Percentiles rank a stretch among this genome's conserved stretches.
phyloP scores from a whole-genome alignment of 2,329 filamentous ascomycete species.

The Colletotrichum sublineola region DNA sequence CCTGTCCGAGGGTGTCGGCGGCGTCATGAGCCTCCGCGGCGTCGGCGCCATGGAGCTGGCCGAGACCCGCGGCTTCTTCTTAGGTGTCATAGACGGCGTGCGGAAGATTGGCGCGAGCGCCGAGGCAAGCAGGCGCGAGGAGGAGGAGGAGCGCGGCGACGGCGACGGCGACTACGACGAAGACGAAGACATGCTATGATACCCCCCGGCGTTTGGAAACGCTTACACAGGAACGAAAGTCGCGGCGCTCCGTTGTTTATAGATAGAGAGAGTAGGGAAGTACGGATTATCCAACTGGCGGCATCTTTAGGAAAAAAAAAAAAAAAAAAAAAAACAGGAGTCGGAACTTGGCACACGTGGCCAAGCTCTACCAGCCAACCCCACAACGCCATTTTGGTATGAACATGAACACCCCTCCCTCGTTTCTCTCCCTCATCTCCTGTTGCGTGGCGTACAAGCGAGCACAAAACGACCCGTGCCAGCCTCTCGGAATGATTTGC shows the following conservation, averaged over 20 bases:
- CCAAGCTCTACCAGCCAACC: not conserved
- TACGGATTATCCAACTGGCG: not conserved
- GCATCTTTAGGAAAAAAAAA: not conserved
- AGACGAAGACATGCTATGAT: slow-evolving; percentile 63
- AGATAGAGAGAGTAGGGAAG: not conserved
- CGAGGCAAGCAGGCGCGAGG: slow-evolving; percentile 82
- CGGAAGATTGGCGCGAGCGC: slow-evolving; percentile 85
- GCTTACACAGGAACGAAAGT: not conserved
- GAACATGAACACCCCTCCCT: not conserved
- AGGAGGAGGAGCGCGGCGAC: slow-evolving; percentile 76
- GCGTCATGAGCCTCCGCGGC: slow-evolving; percentile 77
- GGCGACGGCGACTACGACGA: slow-evolving; percentile 74
- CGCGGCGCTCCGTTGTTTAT: not conserved
- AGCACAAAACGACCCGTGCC: not conserved
- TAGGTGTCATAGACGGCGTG: slow-evolving; percentile 88
- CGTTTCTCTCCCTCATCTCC: not conserved
- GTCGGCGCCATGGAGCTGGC: slow-evolving; percentile 95
- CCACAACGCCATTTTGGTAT: not conserved
- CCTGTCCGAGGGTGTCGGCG: slow-evolving; percentile 77
- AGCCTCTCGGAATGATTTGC: not conserved
- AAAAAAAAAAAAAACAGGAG: not conserved
- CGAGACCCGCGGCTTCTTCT: slow-evolving; percentile 86
- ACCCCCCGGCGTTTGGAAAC: slow-evolving; percentile 24
- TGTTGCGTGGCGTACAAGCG: not conserved
- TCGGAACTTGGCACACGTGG: not conserved